Percentiles rank a stretch among this genome's conserved stretches.
Evolutionary conservation across 31 red algal genomes (phyloP).

Genomic region (Asparagopsis taxiformis): DNA sequence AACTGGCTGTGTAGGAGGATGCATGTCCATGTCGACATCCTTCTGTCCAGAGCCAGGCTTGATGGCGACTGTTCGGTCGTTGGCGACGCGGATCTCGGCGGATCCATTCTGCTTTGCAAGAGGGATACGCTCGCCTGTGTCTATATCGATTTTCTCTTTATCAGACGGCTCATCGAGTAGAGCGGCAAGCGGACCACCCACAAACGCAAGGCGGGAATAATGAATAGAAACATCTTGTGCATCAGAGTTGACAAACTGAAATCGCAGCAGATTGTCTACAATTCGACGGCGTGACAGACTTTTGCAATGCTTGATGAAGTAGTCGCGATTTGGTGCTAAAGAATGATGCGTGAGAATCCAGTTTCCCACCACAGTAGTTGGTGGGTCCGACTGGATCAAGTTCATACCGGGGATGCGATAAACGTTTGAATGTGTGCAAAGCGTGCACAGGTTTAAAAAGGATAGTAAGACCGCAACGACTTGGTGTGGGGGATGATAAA

Average conservation of each 20-base stretch:
- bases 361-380: constrained; percentile 62
- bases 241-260: constrained; percentile 15
- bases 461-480: no score
- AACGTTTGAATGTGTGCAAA: no score
- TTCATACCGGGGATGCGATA: not conserved
- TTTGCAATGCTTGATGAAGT: constrained; percentile 45
- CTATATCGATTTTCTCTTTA: constrained; percentile 2
- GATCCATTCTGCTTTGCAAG: not conserved
- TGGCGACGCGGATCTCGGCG: not conserved
- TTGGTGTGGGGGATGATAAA: no score
- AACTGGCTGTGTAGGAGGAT: not conserved
- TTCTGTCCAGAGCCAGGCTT: not conserved
- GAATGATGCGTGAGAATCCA: constrained; percentile 57
- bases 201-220: constrained; percentile 54
- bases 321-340: constrained; percentile 63
- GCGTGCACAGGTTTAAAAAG: no score
- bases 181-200: constrained; percentile 51
- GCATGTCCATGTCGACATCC: not conserved
- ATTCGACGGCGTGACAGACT: constrained; percentile 42
- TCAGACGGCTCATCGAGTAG: constrained; percentile 17
- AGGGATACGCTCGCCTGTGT: not conserved
- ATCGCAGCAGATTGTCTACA: constrained; percentile 60
- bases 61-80: not conserved
- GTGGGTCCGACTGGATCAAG: constrained; percentile 1
- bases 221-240: constrained; percentile 44